Evolutionary conservation across 2,329 filamentous ascomycete species (phyloP), one percentile per base, ranked within the genome.

Genomic region (Incumbomyces delicatus): DNA sequence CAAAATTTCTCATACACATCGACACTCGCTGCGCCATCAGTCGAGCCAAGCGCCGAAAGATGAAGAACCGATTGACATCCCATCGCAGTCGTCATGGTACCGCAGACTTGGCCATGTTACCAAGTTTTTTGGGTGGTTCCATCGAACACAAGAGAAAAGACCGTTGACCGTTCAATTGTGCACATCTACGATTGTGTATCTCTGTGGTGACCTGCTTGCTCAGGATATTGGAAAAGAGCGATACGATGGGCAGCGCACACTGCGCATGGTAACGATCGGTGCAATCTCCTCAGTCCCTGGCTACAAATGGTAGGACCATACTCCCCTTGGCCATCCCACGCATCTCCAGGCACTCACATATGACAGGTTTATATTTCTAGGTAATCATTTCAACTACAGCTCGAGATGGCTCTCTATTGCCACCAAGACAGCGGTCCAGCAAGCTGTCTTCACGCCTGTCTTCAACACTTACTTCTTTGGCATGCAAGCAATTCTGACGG

Each of bases 381-480:
- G 84, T 35, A 73, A 78, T 49, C 76, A 81, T 65, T 95, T 95
- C 75, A 95, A 95, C 68, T 94, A 86, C 66, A 57, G 78, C 6
- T 89, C 85, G 27, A 82, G 81, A 56, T 57, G 77, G 32, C 65
- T 86, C 41, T 88, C 84, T 2, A 73, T 95, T 29, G 71, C 73
- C 27, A 79, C 80, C 47, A 94, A 95, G 66, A 85, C 95, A 48
- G 62, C 75, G 34, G 74, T 95, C 32, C 92, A 88, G 66, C 89
- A 95, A 67, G 63, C 76, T 11, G 67, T 80, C 57, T 95, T 94
- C 67, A 87, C 89, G 1, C 87, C 90, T 1, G 59, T 85, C 8
- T 94, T 94, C 70, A 90, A 85, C 65, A 74, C 78, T 20, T 87
- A 86, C 64, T 94, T 94, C 67, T 86, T 94, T 64, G 80, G 81